These are phyloP conservation scores for Phytophthora foliorum DNA, from an alignment of 352 stramenopile genomes.

Conservation along the genomic window DNA sequence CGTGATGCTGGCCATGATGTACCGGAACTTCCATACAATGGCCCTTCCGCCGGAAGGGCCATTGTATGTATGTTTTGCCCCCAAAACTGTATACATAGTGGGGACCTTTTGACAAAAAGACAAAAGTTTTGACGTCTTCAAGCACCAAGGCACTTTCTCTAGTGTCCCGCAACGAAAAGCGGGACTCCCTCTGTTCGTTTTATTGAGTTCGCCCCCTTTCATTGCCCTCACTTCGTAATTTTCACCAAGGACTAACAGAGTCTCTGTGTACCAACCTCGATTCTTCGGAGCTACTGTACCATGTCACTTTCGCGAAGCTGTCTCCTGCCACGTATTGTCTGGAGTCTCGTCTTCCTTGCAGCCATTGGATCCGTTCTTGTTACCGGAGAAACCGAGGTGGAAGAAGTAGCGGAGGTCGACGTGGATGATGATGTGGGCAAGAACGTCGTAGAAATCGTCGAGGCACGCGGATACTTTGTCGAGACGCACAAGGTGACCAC, in stretches of 20 bases:
- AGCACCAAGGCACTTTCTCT: conserved; percentile 16
- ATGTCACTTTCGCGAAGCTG: conserved; percentile 1
- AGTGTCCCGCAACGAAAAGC: no score
- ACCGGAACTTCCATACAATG: no score
- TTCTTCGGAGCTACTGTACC: no score
- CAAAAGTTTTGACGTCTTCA: conserved; percentile 20
- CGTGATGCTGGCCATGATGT: no score
- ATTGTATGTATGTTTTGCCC: no score
- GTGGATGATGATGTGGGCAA: conserved; percentile 39
- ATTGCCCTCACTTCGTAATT: conserved; percentile 14
- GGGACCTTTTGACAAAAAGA: no score
- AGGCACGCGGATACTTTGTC: conserved; percentile 49
- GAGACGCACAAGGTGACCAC: conserved; percentile 59
- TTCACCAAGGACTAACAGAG: not conserved
- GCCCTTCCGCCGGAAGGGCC: no score
- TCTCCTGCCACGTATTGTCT: not conserved
- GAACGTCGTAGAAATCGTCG: conserved; percentile 41
- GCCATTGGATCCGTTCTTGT: not conserved
- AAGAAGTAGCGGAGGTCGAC: conserved; percentile 21
- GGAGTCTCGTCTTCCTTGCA: conserved; percentile 7
- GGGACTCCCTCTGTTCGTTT: conserved; percentile 18
- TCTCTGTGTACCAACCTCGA: not conserved
- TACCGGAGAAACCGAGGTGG: conserved; percentile 13
- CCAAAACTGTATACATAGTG: no score
- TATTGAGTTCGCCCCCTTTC: no score